phyloP scores from a whole-genome alignment of 352 stramenopile genomes.

The Phytophthora podocarpi region DNA sequence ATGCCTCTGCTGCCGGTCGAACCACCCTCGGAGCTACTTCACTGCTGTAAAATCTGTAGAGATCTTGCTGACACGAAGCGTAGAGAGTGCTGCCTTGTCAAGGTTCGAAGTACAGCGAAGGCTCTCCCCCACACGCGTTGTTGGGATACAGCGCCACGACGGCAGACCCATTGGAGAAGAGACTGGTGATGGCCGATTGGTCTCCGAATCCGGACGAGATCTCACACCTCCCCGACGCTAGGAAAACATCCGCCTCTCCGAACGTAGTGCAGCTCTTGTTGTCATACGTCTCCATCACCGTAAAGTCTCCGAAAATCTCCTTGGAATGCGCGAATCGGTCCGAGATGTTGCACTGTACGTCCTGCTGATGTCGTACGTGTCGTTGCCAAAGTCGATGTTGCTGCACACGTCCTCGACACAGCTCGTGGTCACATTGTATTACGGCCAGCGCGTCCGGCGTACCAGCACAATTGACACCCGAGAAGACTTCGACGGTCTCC shows the following conservation, averaged over 20 bases:
- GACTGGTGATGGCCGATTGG: constrained; percentile 14
- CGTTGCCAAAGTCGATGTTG: constrained; percentile 13
- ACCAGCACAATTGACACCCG: constrained; percentile 20
- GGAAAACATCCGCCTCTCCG: constrained; percentile 14
- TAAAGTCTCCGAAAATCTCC: constrained; percentile 18
- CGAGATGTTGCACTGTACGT: constrained; percentile 22
- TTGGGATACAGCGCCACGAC: constrained; percentile 16
- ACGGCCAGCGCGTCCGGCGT: constrained; percentile 22
- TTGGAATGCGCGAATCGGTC: constrained; percentile 12
- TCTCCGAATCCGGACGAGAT: constrained; percentile 20
- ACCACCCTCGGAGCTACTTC: background rate
- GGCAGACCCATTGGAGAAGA: constrained; percentile 23
- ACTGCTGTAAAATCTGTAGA: constrained; percentile 26
- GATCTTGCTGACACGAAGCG: constrained; percentile 11
- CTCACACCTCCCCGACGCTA: constrained; percentile 18
- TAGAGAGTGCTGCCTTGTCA: constrained; percentile 5
- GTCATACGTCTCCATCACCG: constrained; percentile 23
- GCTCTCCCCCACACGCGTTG: constrained; percentile 14
- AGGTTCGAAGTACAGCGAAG: constrained; percentile 24
- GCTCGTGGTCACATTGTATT: background rate
- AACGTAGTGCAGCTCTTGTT: constrained; percentile 16
- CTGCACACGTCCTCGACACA: constrained; percentile 13
- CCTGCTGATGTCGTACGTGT: constrained; percentile 14
- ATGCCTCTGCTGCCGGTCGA: background rate
- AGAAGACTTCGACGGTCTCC: constrained; percentile 19